phyloP scores from a whole-genome alignment of 1,139 yeast genomes.

The Yarrowia galli region DNA sequence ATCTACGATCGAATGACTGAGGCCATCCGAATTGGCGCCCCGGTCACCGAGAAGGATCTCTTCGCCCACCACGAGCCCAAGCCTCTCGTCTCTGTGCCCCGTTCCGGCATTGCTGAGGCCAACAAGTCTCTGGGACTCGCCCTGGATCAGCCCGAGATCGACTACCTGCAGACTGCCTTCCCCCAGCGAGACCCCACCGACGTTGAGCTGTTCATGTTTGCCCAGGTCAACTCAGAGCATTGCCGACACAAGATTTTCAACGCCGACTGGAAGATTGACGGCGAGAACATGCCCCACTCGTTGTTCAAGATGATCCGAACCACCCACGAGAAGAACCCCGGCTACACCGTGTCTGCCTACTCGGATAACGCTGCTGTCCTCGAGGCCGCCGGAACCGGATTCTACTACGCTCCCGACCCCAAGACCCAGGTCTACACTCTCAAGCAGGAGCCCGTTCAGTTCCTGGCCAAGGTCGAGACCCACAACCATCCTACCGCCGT shows the following conservation, averaged over 20 bases:
- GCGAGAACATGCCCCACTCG: constrained; percentile 71
- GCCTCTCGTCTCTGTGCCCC: constrained; percentile 75
- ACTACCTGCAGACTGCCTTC: constrained; percentile 80
- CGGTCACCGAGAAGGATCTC: constrained; percentile 60
- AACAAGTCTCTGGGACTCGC: constrained; percentile 90
- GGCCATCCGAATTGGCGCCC: constrained; percentile 55
- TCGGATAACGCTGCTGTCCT: constrained; percentile 99
- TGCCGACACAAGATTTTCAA: constrained; percentile 99
- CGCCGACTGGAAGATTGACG: constrained; percentile 98
- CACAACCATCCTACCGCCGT: constrained; percentile 99
- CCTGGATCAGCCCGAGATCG: constrained; percentile 89
- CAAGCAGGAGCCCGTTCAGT: constrained; percentile 79
- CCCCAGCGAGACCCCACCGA: constrained; percentile 95
- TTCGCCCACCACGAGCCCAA: constrained; percentile 83
- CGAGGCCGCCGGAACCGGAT: constrained; percentile 64
- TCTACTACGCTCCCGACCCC: constrained; percentile 82
- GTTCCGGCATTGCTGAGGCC: constrained; percentile 71
- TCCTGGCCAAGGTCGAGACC: constrained; percentile 94
- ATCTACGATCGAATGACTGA: constrained; percentile 98
- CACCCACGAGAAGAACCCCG: constrained; percentile 83
- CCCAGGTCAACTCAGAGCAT: constrained; percentile 98
- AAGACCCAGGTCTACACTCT: constrained; percentile 75
- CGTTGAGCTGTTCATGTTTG: constrained; percentile 98
- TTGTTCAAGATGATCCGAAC: constrained; percentile 95
- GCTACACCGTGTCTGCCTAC: constrained; percentile 89